These are phyloP conservation scores for Carnegiea gigantea DNA, from an alignment of 179 eudicot species.

Conservation along the genomic window DNA sequence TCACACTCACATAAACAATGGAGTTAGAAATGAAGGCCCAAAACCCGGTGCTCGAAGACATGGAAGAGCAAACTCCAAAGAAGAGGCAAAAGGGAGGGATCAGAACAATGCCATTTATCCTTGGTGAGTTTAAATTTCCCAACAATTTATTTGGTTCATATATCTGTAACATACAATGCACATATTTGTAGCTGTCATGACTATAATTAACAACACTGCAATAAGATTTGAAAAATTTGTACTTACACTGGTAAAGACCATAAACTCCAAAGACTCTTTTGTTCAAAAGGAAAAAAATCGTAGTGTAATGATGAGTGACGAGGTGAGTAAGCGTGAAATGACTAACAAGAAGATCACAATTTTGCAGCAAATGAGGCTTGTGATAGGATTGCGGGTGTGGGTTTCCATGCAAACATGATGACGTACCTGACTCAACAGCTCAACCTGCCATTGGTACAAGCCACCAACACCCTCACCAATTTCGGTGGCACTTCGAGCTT, in stretches of 20 bases:
- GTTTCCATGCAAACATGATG: slow-evolving; percentile 46
- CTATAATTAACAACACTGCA: neutral
- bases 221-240: no score
- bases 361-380: slow-evolving; percentile 44
- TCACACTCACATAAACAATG: slow-evolving; percentile 20
- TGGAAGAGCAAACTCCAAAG: slow-evolving; percentile 27
- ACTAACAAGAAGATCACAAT: neutral
- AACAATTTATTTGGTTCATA: neutral
- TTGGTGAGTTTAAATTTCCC: slow-evolving; percentile 42
- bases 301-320: neutral
- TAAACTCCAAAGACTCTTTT: no score
- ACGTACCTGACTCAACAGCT: slow-evolving; percentile 43
- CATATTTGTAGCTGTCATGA: neutral
- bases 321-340: neutral
- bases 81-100: slow-evolving; percentile 57
- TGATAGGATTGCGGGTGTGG: slow-evolving; percentile 39
- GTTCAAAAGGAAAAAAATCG: no score
- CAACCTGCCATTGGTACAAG: slow-evolving; percentile 41
- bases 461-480: slow-evolving; percentile 44
- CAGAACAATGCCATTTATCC: slow-evolving; percentile 81
- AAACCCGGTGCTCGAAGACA: slow-evolving; percentile 12
- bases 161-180: neutral
- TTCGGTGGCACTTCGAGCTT: slow-evolving; percentile 37
- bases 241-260: no score
- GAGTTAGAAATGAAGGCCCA: slow-evolving; percentile 24